Base-by-base conservation (phyloP, 106 monocot species). In the Acanthochlamys bracteata region DNA sequence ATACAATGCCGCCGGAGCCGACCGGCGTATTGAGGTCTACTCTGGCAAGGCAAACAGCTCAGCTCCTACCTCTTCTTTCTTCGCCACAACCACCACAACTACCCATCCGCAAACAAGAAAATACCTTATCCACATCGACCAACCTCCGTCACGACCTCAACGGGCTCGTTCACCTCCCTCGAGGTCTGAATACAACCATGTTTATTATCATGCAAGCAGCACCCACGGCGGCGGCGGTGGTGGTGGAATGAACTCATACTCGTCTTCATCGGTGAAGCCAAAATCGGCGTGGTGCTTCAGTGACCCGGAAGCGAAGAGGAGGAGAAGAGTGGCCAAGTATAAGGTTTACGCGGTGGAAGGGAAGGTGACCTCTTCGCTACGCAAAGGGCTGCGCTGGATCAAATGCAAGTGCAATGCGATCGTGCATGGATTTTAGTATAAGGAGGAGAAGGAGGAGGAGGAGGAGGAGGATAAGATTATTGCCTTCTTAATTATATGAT, bases 291-390 rank as follows among this genome's bases (percentile, higher is more conserved):
- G 77, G 76, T 70, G 73, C 79, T 79, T 80, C 61, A 80, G 71
- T 26, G 83, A 83, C 42, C 83, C 87, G 33, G 87, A 88, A 69
- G 46, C 72, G 74, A 88, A 75, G 69, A 62, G 83, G 66, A 61
- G 60, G 76, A 57, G 74, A 66, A 42, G 87, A 56, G 83, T 88
- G 24, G 83, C 77, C 27, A 67, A 73, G 26, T 88, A 88, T 70
- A 88, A 83, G 65, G 67, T 65, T 11, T 88, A 83, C 69, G 47
- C 77, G 4, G 68, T 77, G 51, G 87, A 88, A 61, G 87, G 80
- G 25, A 88, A 83, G 77, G 55, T 88, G 24, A 88, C 83, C 55
- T 42, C 76, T 16, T 83, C 83, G 55, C 25, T 88, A 20, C 57
- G 69, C 47, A 68, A 60, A 59, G 75, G 83, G 10, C 57, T 73